Percentiles rank a stretch among this genome's conserved stretches.
phyloP scores from a whole-genome alignment of 352 stramenopile species.

The Globisporangium polare region DNA sequence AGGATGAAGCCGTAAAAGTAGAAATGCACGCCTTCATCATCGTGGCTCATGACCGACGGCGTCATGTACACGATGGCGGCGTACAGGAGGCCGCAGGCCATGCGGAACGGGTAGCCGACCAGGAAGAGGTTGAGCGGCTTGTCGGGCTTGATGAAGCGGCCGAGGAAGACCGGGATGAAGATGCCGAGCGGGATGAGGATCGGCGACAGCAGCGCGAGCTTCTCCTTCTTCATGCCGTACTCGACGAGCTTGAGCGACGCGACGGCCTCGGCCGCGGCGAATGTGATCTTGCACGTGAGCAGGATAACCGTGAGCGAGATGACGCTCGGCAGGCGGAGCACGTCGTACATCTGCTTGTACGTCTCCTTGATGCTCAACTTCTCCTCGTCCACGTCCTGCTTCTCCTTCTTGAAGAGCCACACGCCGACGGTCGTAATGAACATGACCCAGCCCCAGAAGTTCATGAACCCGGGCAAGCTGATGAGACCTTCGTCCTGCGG shows the following conservation, averaged over 20 bases:
- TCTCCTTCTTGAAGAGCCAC: slow-evolving; percentile 92
- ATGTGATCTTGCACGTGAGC: slow-evolving; percentile 91
- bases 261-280: slow-evolving; percentile 88
- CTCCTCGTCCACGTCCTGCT: slow-evolving; percentile 49
- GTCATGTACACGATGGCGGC: slow-evolving; percentile 79
- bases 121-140: slow-evolving; percentile 76
- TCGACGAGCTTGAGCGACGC: slow-evolving; percentile 92
- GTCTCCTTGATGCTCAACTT: slow-evolving; percentile 84
- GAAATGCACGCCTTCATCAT: slow-evolving; percentile 72
- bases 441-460: slow-evolving; percentile 93
- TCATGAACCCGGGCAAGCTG: slow-evolving; percentile 88
- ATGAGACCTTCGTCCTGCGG: slow-evolving; percentile 77
- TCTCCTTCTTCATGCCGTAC: slow-evolving; percentile 92
- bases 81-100: slow-evolving; percentile 83
- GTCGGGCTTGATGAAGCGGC: slow-evolving; percentile 63
- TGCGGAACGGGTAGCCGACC: slow-evolving; percentile 80
- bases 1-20: slow-evolving; percentile 82
- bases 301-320: slow-evolving; percentile 84
- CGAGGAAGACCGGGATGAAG: slow-evolving; percentile 80
- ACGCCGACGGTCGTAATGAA: slow-evolving; percentile 89
- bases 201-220: slow-evolving; percentile 82
- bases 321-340: slow-evolving; percentile 85
- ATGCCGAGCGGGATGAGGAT: slow-evolving; percentile 88
- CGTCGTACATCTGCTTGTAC: slow-evolving; percentile 87
- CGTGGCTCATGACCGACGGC: slow-evolving; percentile 66